Evolutionary conservation across 331 rosid species (phyloP).

Genomic region (Quercus phellos): DNA sequence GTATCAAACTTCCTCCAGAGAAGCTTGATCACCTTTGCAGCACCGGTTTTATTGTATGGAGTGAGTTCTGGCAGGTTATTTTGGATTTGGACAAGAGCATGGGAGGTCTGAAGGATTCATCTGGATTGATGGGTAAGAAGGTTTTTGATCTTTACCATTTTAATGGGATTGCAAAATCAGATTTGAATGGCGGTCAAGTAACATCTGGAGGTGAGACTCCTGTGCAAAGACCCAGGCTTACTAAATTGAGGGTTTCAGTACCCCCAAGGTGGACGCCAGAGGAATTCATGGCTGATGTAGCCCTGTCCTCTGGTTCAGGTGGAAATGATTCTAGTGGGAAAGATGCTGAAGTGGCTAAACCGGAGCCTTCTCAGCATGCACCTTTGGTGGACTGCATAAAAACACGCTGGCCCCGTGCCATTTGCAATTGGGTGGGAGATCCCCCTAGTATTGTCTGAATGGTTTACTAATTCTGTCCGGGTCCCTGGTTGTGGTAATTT

Average conservation of each 20-base stretch:
- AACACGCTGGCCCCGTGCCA: conserved; percentile 90
- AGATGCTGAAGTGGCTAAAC: conserved; percentile 59
- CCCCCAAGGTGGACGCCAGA: conserved; percentile 98
- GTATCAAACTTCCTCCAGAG: conserved; percentile 57
- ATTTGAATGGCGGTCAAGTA: conserved; percentile 66
- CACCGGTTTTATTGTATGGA: conserved; percentile 89
- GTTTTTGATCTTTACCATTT: conserved; percentile 86
- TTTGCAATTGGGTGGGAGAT: conserved; percentile 85
- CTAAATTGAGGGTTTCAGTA: conserved; percentile 82
- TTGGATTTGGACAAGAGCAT: conserved; percentile 72
- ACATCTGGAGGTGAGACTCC: conserved; percentile 66
- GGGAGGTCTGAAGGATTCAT: conserved; percentile 90
- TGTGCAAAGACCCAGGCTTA: conserved; percentile 80
- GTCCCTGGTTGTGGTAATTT: conserved; percentile 13
- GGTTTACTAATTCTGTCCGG: neutral
- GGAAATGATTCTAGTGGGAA: conserved; percentile 50
- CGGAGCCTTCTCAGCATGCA: conserved; percentile 82
- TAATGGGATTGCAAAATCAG: conserved; percentile 92
- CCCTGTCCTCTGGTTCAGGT: conserved; percentile 50
- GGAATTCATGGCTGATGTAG: conserved; percentile 82
- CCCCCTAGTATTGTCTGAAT: conserved; percentile 87
- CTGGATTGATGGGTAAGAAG: conserved; percentile 92
- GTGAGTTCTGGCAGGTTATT: conserved; percentile 93
- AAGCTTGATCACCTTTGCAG: conserved; percentile 73
- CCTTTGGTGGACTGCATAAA: conserved; percentile 93